Evolutionary conservation across 345 rosid species (phyloP), one percentile per base, ranked within the genome.

Genomic region (Eucalyptus lansdowneana): DNA sequence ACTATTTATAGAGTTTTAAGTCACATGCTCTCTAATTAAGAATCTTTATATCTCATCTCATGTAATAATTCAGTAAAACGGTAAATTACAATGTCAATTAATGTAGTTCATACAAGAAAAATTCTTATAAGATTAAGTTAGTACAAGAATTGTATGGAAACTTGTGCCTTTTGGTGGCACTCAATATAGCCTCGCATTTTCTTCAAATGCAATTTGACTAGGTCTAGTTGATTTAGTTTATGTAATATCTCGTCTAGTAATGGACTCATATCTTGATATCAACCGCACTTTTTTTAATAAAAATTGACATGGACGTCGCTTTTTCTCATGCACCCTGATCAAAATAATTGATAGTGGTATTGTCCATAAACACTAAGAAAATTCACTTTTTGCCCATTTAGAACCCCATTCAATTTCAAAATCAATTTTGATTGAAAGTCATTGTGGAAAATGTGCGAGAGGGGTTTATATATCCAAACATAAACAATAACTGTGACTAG

Each of bases 41-140:
- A 53, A 21, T 53, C 5, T 53, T 53, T 53, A 53, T 4, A 53
- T 53, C 11, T 53, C 25, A 53, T 8, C 5, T 53, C 8, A 53
- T 53, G 1, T 53, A 21, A 8, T 53, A 53, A 53, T 53, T 4
- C 58, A 0, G 0, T 8, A 53, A 53, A 53, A 53, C 2, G 11
- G 58, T 53, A 53, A 21, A 53, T 53, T 53, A 21, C 0, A 53
- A 21, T 21, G 0, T 53, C 58, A 53, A 4, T 21, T 19, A 51
- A 16, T 51, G 3, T 50, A 50, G 19, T 15, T 50, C 0, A 15
- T 50, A 50, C 8, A 1, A 50, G 1, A 50, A 50, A 50, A 50
- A 19, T 8, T 53, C 56, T 53, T 53, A 19, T 2, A 53, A 53
- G 5, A 53, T 53, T 21, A 53, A 53, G 58, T 3, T 53, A 53